Evolutionary conservation across 768 basidiomycete species (phyloP), one percentile per base, ranked within the genome.

Genomic region (Suillus plorans): DNA sequence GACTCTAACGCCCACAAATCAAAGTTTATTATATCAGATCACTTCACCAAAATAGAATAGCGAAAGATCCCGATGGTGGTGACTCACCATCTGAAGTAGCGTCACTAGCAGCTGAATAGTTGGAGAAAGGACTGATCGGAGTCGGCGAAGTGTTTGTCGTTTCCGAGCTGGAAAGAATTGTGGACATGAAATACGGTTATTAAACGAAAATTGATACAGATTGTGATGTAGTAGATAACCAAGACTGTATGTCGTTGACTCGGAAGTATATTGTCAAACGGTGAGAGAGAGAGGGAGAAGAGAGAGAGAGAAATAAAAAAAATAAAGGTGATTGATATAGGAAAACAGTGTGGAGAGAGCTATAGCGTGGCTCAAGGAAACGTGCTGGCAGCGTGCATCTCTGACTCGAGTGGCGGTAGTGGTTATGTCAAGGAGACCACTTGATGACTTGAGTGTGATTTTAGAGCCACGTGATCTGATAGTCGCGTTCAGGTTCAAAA

Each of bases 31-130:
- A 16, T 14, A 28, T 50, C 16, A 50, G 47, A 52, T 37, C 3
- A 41, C 49, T 57, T 28, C 56, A 42, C 55, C 18, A 28, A 50
- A 47, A 49, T 18, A 41, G 44, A 25, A 44, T 25, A 58, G 20
- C 57, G 9, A 49, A 31, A 60, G 13, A 31, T 45, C 56, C 18
- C 28, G 16, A 53, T 31, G 31, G 52, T 28, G 10, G 31, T 16
- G 45, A 20, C 75, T 67, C 61, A 79, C 78, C 85, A 70, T 87
- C 86, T 28, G 85, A 85, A 28, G 85, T 86, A 28, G 81, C 80
- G 47, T 83, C 83, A n/a, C 84, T 84, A 63, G 75, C 69, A 60
- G 68, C 72, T 60, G 79, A 80, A 66, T 74, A 75, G 7, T 77
- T 73, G 12, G 78, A 80, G 69, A 80, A 79, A 52, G 78, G 78